Evolutionary conservation across 805 yeast genomes (phyloP), one percentile per base, ranked within the genome.

Genomic region (Saccharomycopsis fibuligera): DNA sequence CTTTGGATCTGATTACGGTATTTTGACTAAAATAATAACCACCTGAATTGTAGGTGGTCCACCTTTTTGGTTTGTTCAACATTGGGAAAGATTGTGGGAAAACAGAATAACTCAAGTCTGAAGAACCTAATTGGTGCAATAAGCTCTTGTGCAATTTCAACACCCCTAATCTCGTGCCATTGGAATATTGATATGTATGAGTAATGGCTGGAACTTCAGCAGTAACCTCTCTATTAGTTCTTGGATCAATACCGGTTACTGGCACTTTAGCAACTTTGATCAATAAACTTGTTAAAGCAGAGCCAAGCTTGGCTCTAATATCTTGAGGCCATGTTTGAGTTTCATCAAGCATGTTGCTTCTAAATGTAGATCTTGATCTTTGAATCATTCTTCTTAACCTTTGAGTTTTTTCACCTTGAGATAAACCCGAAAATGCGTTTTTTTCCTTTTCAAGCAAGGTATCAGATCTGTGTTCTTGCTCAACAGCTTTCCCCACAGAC

Each of bases 31-130:
- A 81, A 50, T 76, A 70, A 59, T 87, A 90, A 0, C 97, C 99
- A 56, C 99, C 99, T 48, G 76, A 76, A 59, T 82, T 80, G 76
- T 82, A 81, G 9, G 79, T 68, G 0, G 79, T 74, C 99, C 99
- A 93, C 4, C 88, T 87, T 48, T 80, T 70, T n/a, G 99, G 99
- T 54, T 79, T 78, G 6, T 86, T 83, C 43, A 93, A 70, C 99
- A 93, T 93, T 6, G 99, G 99, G 45, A 93, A 70, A 53, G 77
- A 73, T 63, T 91, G 97, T 0, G 98, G 96, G 58, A 81, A 86
- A 3, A 85, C 78, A 1, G 85, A 73, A 44, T 83, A 82, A 22
- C 74, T 71, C 5, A 80, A 67, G 30, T 78, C 70, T 44, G 82
- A 89, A 2, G 83, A 79, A 8, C 87, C 81, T 45, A 93, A 65